Base-by-base conservation (phyloP, 306 rosid genomes). In the Styphnolobium japonicum region DNA sequence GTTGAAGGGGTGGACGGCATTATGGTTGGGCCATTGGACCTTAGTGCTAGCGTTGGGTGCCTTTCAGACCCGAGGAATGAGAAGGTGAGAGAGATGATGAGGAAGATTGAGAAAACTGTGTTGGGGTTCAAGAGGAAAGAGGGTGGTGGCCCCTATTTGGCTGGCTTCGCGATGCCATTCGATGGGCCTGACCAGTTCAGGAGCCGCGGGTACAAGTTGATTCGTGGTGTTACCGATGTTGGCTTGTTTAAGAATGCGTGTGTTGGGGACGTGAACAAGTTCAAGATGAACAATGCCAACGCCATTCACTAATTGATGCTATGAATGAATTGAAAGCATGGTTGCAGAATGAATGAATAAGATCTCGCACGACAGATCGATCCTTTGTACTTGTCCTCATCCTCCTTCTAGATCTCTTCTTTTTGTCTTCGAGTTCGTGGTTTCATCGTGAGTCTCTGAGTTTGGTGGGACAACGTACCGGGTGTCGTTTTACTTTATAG, bases 1-100 rank as follows among this genome's bases (percentile, higher is more conserved):
- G 34, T 71, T 19, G 76, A 71, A 0, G 76, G 76, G 1, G 76
- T 71, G n/a, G 76, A 71, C 10, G 76, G 63, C 34, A 49, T 70
- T 25, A 71, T 49, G 63, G 76, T 71, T 34, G 76, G 64, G 33
- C 64, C 76, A 0, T 51, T 33, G 48, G 76, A 71, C 33, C 33
- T 71, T 6, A 33, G 64, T 36, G 64, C 75, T 0, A 70, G 75
- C 4, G 75, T 70, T 2, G 75, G 75, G 7, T 52, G 64, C 76
- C 0, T 71, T 46, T 11, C 16, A 1, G 21, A 71, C 18, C 76
- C 64, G 11, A 21, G 6, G 2, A n/a, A 10, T 18, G 76, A 71
- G 33, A 51, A 71, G 64, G 76, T 52, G 64, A 31, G 29, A 10
- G 48, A 52, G 48, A 71, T 71, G 76, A 10, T 71, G 64, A 49